Base-by-base conservation (phyloP, 345 rosid species). In the Punica granatum region DNA sequence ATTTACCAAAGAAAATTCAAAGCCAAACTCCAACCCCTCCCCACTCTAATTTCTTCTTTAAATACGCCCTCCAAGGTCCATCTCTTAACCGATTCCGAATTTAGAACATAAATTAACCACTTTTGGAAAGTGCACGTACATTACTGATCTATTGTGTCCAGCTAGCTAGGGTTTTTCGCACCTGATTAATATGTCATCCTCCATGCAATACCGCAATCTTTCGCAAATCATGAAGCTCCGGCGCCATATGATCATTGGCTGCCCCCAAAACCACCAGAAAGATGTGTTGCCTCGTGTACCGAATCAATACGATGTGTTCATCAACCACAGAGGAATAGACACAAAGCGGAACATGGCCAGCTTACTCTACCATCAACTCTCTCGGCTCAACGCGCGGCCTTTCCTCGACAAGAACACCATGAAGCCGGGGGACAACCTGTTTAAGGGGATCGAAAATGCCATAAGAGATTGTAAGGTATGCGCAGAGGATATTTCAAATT, bases 321-420 rank as follows among this genome's bases (percentile, higher is more conserved):
- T 93, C 48, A 93, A 82, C 32, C 98, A 90, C 46, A 79, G 97
- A 0, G 88, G 94, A 3, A 78, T 76, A 1, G 98, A 93, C 44
- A 93, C 97, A 0, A 87, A 89, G 75, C 75, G 89, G 58, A 89
- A 88, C 19, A 75, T 93, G 43, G 77, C 97, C 0, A 89, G 92
- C 6, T 67, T 93, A 49, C 76, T 93, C 1, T 84, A 85, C 14
- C 80, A 85, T 58, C 84, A 81, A 60, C 80, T 93, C 25, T 74
- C 67, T 3, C 56, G 82, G 65, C 64, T 79, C 28, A 69, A 84
- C 65, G 65, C 82, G 11, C 73, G 70, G 25, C 82, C 91, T 35
- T 90, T 93, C 61, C 54, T 90, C 60, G 98, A 93, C 49, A 86
- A 84, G 73, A 90, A 74, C 78, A 93, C 78, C 64, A 81, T 93